Conservation (phyloP, 2,329 filamentous ascomycete genomes). For the Alternaria infectoria region DNA sequence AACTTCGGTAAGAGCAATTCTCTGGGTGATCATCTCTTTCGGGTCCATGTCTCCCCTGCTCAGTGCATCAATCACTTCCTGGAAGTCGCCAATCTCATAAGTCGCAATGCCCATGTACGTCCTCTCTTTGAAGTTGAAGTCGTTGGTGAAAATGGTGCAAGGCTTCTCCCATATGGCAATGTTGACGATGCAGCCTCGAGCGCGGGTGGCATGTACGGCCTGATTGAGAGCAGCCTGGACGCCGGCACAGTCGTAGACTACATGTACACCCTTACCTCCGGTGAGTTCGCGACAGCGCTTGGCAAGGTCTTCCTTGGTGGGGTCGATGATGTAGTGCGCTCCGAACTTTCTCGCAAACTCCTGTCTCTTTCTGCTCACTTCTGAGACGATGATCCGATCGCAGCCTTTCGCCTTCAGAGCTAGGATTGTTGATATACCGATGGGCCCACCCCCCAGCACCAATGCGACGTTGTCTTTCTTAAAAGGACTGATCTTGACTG, state of each 20-base stretch:
- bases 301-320: conserved; percentile 57
- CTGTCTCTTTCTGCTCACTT: conserved; percentile 56
- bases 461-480: conserved; percentile 55
- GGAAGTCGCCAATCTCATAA: conserved; percentile 60
- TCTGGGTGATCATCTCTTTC: conserved; percentile 58
- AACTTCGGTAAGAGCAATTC: conserved; percentile 54
- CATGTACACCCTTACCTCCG: conserved; percentile 55
- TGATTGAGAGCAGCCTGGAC: conserved; percentile 59
- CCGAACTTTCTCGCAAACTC: conserved; percentile 60
- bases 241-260: conserved; percentile 61
- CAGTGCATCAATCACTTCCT: conserved; percentile 54
- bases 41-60: conserved; percentile 53
- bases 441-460: conserved; percentile 61
- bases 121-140: conserved; percentile 60
- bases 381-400: conserved; percentile 59
- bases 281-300: conserved; percentile 52
- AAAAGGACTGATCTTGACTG: conserved; percentile 59
- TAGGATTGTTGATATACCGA: conserved; percentile 53
- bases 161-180: conserved; percentile 64
- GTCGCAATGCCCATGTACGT: conserved; percentile 61
- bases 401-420: conserved; percentile 41
- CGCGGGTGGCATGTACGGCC: conserved; percentile 57
- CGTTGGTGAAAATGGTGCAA: conserved; percentile 57
- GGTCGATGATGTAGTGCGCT: conserved; percentile 60
- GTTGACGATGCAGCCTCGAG: conserved; percentile 60